Evolutionary conservation across 2,329 filamentous ascomycete species (phyloP).

Genomic region (Xylariaceae sp.): DNA sequence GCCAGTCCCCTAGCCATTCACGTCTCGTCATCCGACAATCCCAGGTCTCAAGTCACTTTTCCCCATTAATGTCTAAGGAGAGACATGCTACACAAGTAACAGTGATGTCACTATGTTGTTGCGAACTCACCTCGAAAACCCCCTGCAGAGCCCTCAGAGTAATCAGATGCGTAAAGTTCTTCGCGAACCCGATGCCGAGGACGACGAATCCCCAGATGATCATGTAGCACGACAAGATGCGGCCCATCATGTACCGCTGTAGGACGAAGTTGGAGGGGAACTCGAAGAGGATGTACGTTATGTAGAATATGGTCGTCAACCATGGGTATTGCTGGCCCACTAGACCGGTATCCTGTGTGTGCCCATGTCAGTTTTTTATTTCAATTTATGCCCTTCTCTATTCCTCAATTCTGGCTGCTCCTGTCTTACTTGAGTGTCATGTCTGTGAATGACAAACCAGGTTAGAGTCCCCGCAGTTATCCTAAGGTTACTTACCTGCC

Average conservation of each 20-base stretch:
- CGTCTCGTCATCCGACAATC: too few relatives aligned
- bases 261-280: constrained; percentile 30
- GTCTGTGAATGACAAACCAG: too few relatives aligned
- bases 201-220: constrained; percentile 32
- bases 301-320: constrained; percentile 31
- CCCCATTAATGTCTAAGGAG: too few relatives aligned
- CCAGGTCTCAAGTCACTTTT: too few relatives aligned
- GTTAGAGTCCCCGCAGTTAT: too few relatives aligned
- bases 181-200: constrained; percentile 33
- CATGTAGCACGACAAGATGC: constrained; percentile 30
- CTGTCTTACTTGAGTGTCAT: too few relatives aligned
- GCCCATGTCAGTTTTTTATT: constrained; percentile 1
- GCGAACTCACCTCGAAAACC: constrained; percentile 27
- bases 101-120: too few relatives aligned
- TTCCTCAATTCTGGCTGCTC: too few relatives aligned
- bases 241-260: constrained; percentile 29
- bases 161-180: constrained; percentile 35
- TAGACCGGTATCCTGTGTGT: constrained; percentile 26
- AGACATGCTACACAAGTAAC: too few relatives aligned
- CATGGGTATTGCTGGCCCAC: constrained; percentile 32
- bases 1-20: too few relatives aligned
- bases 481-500: too few relatives aligned
- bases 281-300: constrained; percentile 30
- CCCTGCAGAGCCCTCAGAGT: constrained; percentile 34
- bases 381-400: too few relatives aligned